These are phyloP conservation scores for Thyridium curvatum DNA, from an alignment of 2,329 filamentous ascomycete species.

Conservation along the genomic window DNA sequence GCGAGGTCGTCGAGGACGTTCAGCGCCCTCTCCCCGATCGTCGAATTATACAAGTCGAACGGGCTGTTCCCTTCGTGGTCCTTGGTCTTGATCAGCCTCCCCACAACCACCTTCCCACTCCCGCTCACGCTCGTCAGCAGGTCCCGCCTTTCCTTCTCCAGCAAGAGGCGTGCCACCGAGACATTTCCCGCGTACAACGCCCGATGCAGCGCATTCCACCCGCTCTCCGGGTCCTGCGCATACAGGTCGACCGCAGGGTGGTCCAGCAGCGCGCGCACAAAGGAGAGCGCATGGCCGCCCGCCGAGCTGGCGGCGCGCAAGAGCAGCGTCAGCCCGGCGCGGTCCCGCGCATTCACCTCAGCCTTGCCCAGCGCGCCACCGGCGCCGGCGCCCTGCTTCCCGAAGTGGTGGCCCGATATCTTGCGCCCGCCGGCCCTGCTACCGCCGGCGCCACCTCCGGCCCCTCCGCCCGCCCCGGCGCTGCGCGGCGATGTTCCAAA, in stretches of 20 bases:
- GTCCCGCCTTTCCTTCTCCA: constrained; percentile 70
- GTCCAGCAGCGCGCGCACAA: constrained; percentile 73
- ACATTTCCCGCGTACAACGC: constrained; percentile 88
- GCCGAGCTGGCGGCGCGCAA: constrained; percentile 77
- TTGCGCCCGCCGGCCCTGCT: constrained; percentile 32
- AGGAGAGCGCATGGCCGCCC: constrained; percentile 61
- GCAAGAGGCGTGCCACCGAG: constrained; percentile 73
- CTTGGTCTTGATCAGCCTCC: constrained; percentile 86
- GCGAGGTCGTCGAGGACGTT: constrained; percentile 26
- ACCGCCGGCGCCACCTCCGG: constrained; percentile 4
- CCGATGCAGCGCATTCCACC: constrained; percentile 91
- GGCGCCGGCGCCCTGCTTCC: constrained; percentile 35
- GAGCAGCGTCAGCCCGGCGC: constrained; percentile 74
- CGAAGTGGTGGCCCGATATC: constrained; percentile 37
- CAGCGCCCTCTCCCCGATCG: constrained; percentile 72
- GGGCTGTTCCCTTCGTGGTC: constrained; percentile 92
- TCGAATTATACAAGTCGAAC: constrained; percentile 86
- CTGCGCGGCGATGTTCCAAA: too few relatives aligned
- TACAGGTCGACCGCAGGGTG: constrained; percentile 83
- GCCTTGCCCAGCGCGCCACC: constrained; percentile 39
- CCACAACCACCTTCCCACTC: constrained; percentile 24
- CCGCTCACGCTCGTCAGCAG: constrained; percentile 13
- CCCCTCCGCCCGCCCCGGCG: constrained; percentile 19
- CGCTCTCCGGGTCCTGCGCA: constrained; percentile 80
- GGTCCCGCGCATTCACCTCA: constrained; percentile 82